These are phyloP conservation scores for Pachysandra terminalis DNA, from an alignment of 164 flowering plant species.

Conservation along the genomic window DNA sequence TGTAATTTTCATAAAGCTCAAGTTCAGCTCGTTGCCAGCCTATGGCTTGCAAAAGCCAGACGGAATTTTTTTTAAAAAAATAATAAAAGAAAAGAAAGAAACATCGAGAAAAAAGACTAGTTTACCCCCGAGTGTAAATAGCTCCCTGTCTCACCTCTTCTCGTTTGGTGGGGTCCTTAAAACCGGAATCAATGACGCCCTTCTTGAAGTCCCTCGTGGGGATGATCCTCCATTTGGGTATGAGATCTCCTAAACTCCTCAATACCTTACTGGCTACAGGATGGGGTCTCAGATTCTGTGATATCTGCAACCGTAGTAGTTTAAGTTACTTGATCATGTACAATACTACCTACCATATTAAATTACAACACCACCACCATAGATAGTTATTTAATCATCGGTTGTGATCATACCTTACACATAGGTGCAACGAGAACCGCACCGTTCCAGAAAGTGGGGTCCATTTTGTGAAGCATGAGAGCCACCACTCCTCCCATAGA, in stretches of 20 bases:
- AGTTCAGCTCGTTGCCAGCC: too few species aligned
- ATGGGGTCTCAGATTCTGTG: conserved; percentile 97
- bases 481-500: conserved; percentile 98
- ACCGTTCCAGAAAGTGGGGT: conserved; percentile 75
- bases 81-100: too few species aligned
- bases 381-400: too few species aligned
- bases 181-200: conserved; percentile 87
- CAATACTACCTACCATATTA: background rate
- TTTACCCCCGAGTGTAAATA: too few species aligned
- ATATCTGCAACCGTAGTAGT: conserved; percentile 71
- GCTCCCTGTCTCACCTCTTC: conserved; percentile 86
- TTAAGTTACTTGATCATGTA: too few species aligned
- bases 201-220: too few species aligned
- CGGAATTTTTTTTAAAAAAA: too few species aligned
- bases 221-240: conserved; percentile 97
- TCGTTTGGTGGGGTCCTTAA: conserved; percentile 84
- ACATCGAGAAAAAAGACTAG: too few species aligned
- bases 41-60: too few species aligned
- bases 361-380: too few species aligned
- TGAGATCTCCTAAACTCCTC: conserved; percentile 78
- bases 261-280: conserved; percentile 70
- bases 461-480: conserved; percentile 67
- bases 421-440: conserved; percentile 91
- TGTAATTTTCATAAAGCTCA: too few species aligned
- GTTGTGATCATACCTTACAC: too few species aligned